Base-by-base conservation (phyloP, 1,284 basidiomycete species). In the Trichosporon ovoides region DNA sequence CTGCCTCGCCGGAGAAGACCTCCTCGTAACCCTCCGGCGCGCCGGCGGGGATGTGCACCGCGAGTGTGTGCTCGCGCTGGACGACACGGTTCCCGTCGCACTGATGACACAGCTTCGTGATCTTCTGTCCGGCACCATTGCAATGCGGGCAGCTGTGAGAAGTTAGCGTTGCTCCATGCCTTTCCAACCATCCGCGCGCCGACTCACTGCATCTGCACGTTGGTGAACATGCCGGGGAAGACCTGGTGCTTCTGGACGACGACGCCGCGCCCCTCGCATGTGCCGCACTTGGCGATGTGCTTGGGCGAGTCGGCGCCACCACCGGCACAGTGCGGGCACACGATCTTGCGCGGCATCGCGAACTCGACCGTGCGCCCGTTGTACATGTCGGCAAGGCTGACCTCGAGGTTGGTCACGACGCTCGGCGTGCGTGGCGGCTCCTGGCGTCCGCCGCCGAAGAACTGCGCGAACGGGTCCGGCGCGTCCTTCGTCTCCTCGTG, bases 261-360 rank as follows among this genome's bases (percentile, higher is more conserved):
- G 57, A 93, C 82, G 38, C 93, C 93, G 57, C 85, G 81, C n/a
- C 93, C 93, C 49, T 83, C 82, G 72, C 93, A 97, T 11, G 83
- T 82, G 3, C 82, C 74, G 71, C 93, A 97, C 18, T 83, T 83
- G 65, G 91, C 87, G 33, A 97, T 88, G 71, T 96, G 91, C 12
- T 82, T 76, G 50, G 90, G 87, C 1, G 89, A 89, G 2, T 91
- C 87, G 1, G 94, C 93, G 24, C 93, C 93, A 3, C 88, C 85
- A 7, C 93, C 93, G 66, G 91, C 85, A 77, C 93, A 97, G 72
- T 93, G 87, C 72, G 94, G 89, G 71, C 93, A 96, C 31, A 97
- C 85, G 48, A 94, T 84, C 58, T 85, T 84, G 72, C 94, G 92
- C 71, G 86, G 88, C 68, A 95, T 83, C 79, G 87, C 86, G 77